A percentile compares a stretch with the other conserved stretches of the same genome.
These are phyloP conservation scores for Hippophae tibetana DNA, from an alignment of 306 rosid genomes.

Conservation along the genomic window DNA sequence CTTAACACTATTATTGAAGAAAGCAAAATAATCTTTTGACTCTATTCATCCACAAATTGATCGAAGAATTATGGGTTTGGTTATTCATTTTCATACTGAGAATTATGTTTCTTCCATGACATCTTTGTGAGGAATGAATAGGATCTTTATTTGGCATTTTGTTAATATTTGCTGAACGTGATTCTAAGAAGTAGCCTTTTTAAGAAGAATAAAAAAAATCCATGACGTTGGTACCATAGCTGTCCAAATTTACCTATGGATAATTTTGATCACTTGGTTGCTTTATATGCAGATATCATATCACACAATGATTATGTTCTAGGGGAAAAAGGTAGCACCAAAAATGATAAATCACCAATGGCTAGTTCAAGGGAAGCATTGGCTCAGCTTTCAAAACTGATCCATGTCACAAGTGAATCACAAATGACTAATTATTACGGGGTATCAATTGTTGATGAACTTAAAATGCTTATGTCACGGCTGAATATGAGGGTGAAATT, in stretches of 20 bases:
- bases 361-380: constrained; percentile 58
- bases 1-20: too few relatives aligned
- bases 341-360: constrained; percentile 41
- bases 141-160: too few relatives aligned
- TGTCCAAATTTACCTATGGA: not conserved
- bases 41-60: too few relatives aligned
- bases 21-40: too few relatives aligned
- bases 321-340: constrained; percentile 46
- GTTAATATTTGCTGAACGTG: too few relatives aligned
- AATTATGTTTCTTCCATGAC: too few relatives aligned
- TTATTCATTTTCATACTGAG: too few relatives aligned
- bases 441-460: constrained; percentile 59
- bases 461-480: constrained; percentile 51
- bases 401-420: constrained; percentile 42
- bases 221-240: not conserved
- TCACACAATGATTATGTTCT: constrained; percentile 33
- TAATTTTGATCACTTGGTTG: not conserved
- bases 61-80: too few relatives aligned
- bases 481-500: constrained; percentile 54
- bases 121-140: too few relatives aligned
- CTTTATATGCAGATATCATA: constrained; percentile 44
- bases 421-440: constrained; percentile 28
- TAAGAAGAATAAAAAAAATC: not conserved
- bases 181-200: too few relatives aligned
- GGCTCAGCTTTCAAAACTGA: constrained; percentile 47